Evolutionary conservation across 306 rosid species (phyloP), one percentile per base, ranked within the genome.

Genomic region (Dalbergia cultrata): DNA sequence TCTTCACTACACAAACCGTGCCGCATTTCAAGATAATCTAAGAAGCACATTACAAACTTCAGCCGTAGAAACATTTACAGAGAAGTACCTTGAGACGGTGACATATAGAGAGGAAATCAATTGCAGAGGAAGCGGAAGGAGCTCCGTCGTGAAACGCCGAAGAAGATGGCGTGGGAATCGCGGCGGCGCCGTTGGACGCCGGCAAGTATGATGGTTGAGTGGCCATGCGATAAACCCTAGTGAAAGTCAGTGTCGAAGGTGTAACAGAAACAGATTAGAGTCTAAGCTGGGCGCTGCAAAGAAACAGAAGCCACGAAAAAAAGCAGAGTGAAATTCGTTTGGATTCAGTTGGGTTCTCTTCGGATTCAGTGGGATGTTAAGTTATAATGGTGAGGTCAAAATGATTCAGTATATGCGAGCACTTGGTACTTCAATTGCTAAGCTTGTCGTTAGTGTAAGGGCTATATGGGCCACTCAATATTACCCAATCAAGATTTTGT

Each of bases 21-120:
- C 8, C 45, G n/a, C 57, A 66, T 21, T 65, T 66, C 44, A 37
- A 22, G 31, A 57, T 60, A 81, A 81, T 13, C 70, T 22, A 58
- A 37, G 52, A 45, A 54, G 75, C 19, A 43, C 7, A 54, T 65
- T 13, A 5, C 49, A 34, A 54, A 66, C 12, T 33, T 66, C 65
- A 59, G 18, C 2, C 7, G 37, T 31, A 2, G 68, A 63, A 62
- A 13, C 9, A 54, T 81, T 33, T 45, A 44, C 1, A 34, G 12
- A 72, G n/a, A 80, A 67, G 79, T 41, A 59, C 85, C 85, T 95
- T 95, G 17, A 95, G 97, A 71, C 87, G 86, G 84, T 91, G 97
- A 70, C 98, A 95, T 53, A 95, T 76, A 5, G 91, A 76, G 85
- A 95, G 97, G 82, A 95, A 92, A 84, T 95, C 92, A 39, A 95